Evolutionary conservation across 2,329 filamentous ascomycete genomes (phyloP), one percentile per base, ranked within the genome.

Genomic region (Aspergillus tamarii): DNA sequence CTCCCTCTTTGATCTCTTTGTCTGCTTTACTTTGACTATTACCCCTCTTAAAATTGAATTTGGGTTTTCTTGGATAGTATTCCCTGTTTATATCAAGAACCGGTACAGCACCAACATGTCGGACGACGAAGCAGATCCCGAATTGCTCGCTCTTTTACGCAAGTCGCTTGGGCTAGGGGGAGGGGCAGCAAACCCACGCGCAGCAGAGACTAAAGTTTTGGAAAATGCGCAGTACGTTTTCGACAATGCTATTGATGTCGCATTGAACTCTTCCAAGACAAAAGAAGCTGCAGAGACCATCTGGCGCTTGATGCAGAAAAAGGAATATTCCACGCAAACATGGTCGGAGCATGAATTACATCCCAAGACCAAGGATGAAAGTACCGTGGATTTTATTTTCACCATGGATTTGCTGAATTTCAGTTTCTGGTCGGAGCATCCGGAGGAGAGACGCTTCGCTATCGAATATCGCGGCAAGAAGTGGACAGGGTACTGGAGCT

Each of bases 371-470:
- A 93, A 93, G 73, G 89, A 96, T 74, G 91, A 92, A 73, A 85
- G 80, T 57, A 94, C 93, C 0, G 88, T 96, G 26, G 90, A 92
- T 67, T 98, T 99, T 76, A 94, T 99, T 72, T 98, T 99, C 76
- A 93, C 92, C 23, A 96, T 99, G 93, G 95, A 99, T 76, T 78
- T 99, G 32, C 82, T 99, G 57, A 99, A 99, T 76, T 99, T 98
- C 75, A 96, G 90, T 26, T 99, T 99, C 77, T 99, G 95, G 95
- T 96, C 92, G 16, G 89, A 92, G 59, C 79, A 84, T 64, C 73
- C 77, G 3, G 89, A 91, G 12, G 84, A 88, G 30, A 88, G 94
- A 71, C 85, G 93, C 12, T 99, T 94, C 77, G 86, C 91, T 11
- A 86, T 99, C 48, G 89, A 92, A 62, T 98, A 97, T 78, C 86